A percentile compares a stretch with the other conserved stretches of the same genome.
Evolutionary conservation across 2,329 filamentous ascomycete genomes (phyloP).

Genomic region (Exophiala calicioides): DNA sequence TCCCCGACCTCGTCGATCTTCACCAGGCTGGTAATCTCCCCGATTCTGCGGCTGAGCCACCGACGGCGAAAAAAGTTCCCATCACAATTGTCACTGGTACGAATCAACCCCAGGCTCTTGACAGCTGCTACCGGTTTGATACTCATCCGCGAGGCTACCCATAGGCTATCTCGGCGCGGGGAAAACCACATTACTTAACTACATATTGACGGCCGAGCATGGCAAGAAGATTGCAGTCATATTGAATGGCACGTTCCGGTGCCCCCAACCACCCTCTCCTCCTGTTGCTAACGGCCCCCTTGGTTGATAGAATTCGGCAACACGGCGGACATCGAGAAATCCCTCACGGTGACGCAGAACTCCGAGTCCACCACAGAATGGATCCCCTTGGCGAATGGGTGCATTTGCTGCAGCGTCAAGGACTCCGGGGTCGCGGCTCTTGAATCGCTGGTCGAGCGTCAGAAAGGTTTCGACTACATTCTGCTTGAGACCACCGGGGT

Average conservation of each 20-base stretch:
- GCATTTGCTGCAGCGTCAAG: constrained; percentile 97
- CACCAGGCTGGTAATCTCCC: constrained; percentile 16
- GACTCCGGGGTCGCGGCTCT: constrained; percentile 93
- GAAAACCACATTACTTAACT: constrained; percentile 93
- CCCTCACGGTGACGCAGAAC: constrained; percentile 83
- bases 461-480: constrained; percentile 83
- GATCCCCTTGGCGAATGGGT: constrained; percentile 94
- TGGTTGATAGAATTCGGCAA: constrained; percentile 69
- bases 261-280: not conserved
- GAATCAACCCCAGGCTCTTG: constrained; percentile 5
- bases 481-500: constrained; percentile 93
- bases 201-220: constrained; percentile 91
- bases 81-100: constrained; percentile 55
- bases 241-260: constrained; percentile 68
- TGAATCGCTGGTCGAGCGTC: constrained; percentile 91
- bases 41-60: constrained; percentile 23
- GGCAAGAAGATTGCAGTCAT: constrained; percentile 98
- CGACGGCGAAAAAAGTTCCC: constrained; percentile 44
- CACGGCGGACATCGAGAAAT: constrained; percentile 92
- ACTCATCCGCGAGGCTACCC: constrained; percentile 1
- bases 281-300: not conserved
- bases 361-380: constrained; percentile 86
- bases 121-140: not conserved
- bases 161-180: constrained; percentile 90
- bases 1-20: constrained; percentile 47